Evolutionary conservation across 1,139 yeast species (phyloP), one percentile per base, ranked within the genome.

Genomic region (Trichomonascaceae sp.): DNA sequence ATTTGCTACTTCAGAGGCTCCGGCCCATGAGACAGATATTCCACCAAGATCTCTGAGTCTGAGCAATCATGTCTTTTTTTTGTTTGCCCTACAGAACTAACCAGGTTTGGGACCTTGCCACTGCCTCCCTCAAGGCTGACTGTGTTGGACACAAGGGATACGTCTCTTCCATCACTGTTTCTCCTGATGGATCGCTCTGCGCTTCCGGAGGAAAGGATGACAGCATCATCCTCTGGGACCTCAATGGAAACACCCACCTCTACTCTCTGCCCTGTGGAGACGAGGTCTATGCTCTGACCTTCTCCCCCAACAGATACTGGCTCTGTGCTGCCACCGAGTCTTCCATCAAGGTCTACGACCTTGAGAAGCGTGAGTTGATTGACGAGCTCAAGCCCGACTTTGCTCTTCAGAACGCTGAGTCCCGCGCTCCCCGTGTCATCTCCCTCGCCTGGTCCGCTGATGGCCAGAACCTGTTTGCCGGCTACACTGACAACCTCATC

Each of bases 281-380:
- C 62, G 98, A 89, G 75, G 89, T 92, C 57, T 84, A 82, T 69
- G 92, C 96, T 64, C 78, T 89, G 64, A 93, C 96, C 59, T 92
- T 89, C 94, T 87, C 98, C 65, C 98, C 99, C 71, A 82, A 84
- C 93, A 87, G 98, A 80, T 92, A 84, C 92, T 89, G 98, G 98
- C 82, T 92, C 67, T 92, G 95, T 65, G 98, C 97, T 71, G 98
- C 98, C 62, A 89, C 99, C 58, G 73, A 95, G 52, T 71, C 95
- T 54, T 92, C 96, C 62, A 84, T 92, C 74, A 87, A 85, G 85
- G 80, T 92, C 76, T 89, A 77, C 84, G 85, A 87, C 78, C 79
- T 89, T 66, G 93, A 85, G 73, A 89, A 82, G 72, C 80, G 93
- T 72, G 71, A 72, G 57, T 74, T 87, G 66, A 85, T 87, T 69